Evolutionary conservation across 371 early-diverging fungal species (phyloP), one percentile per base, ranked within the genome.

Genomic region (Mucor mucedo): DNA sequence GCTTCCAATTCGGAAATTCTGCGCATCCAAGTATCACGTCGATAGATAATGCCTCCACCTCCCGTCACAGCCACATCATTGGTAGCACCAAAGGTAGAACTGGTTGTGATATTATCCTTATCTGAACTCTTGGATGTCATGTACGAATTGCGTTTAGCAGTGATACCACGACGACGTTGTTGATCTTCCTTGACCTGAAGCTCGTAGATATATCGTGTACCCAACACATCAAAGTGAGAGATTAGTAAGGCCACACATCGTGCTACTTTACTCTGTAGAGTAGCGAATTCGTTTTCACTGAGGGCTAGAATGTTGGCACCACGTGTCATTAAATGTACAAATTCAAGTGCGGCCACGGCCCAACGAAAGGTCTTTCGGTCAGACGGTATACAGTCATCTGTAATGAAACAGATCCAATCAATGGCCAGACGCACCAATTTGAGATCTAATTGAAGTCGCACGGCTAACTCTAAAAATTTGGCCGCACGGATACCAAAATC

Each of bases 361-460:
- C 95, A 95, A 28, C 93, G 85, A 78, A 93, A 92, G 0, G 95
- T 95, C 67, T 90, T 91, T 27, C 88, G 79, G 53, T 92, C 92
- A 13, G 86, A 85, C 0, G 89, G 90, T 48, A 85, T 83, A 67
- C 93, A 93, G 59, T 92, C 92, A 55, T 89, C 89, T 35, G 84
- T 84, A 38, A 90, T 86, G 61, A 95, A 95, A 58, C 87, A 89
- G 48, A 93, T 90, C 95, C 95, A 95, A 49, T 91, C 91, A 44
- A 92, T 90, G 2, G 93, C 84, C 14, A 95, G 77, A 8, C 87
- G 84, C 7, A 89, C 78, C 27, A 93, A 72, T 47, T 86, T 85
- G 21, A 85, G 60, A 62, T 87, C 86, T 16, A 88, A 65, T 55
- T 86, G 83, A 0, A 76, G 65, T 28, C 87, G 77, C 7, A 78